Base-by-base conservation (phyloP, 2,329 filamentous ascomycete species). In the Aspergillus neoniger region DNA sequence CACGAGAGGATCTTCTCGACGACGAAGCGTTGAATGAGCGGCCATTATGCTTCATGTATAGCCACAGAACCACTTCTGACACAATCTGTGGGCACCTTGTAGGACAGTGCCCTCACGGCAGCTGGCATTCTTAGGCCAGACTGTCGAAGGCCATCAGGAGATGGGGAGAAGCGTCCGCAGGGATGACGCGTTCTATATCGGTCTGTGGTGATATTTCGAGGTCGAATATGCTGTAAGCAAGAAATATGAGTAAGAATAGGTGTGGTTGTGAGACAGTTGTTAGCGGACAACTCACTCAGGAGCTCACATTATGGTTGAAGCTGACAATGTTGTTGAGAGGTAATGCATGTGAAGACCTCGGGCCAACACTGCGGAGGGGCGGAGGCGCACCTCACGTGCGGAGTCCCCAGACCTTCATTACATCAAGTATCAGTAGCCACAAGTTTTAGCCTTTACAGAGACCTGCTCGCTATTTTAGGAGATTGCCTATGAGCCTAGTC, bases 21-120 rank as follows among this genome's bases (percentile, higher is more conserved):
- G 81, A 67, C 87, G 87, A 68, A 97, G 83, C 5, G 90, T 96
- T 58, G 94, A 97, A 80, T 96, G 93, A 65, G 84, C 89, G 64
- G 92, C 91, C 94, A 97, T 97, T 51, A 23, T 57, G 36, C 12
- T 25, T 57, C 53, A 36, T 25, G 15, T 5, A 36, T 23, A 43
- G 32, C 21, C 38, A 21, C 28, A 25, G 32, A 17, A 19, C 4
- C 30, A 14, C 49, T 50, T 30, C 8, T 15, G n/a, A 21, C 17
- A 38, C 47, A 17, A 14, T 14, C 23, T 43, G 39, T 32, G 30
- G 15, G 47, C 25, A 54, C 53, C 14, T 25, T 25, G 36, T 57
- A 38, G 28, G 30, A 43, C 17, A 32, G 32, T 41, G 58, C 62
- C 63, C 60, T 52, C 61, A 49, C 52, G 58, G 39, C 53, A 64